Percentiles rank a stretch among this genome's conserved stretches.
phyloP scores from a whole-genome alignment of 2,329 filamentous ascomycete species.

The Trichoderma koningiopsis region DNA sequence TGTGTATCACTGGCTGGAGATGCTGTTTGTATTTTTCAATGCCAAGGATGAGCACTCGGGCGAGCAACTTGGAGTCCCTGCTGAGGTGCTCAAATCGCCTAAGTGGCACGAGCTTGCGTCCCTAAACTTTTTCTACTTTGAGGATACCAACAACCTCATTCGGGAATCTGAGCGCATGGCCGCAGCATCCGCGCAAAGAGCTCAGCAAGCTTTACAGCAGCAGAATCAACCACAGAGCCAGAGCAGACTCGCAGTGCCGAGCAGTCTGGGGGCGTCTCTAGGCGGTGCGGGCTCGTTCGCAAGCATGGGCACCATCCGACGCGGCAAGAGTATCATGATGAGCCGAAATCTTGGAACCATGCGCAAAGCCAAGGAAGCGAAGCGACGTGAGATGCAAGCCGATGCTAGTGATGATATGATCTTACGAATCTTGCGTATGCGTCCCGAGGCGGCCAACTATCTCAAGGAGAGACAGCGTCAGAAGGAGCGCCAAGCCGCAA shows the following conservation, averaged over 20 bases:
- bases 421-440: constrained; percentile 88
- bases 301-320: constrained; percentile 68
- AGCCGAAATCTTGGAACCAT: constrained; percentile 93
- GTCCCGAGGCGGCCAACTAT: constrained; percentile 85
- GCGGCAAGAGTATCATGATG: constrained; percentile 85
- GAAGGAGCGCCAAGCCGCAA: constrained; percentile 88
- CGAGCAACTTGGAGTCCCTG: constrained; percentile 83
- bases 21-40: constrained; percentile 93
- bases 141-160: constrained; percentile 85
- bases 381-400: constrained; percentile 90
- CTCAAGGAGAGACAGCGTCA: constrained; percentile 88
- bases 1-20: constrained; percentile 90
- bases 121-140: constrained; percentile 98
- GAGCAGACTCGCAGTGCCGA: constrained; percentile 71
- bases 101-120: constrained; percentile 98
- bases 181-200: constrained; percentile 74
- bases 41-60: constrained; percentile 80
- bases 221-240: constrained; percentile 50
- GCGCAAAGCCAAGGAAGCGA: constrained; percentile 93
- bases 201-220: constrained; percentile 66
- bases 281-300: constrained; percentile 52
- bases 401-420: constrained; percentile 99
- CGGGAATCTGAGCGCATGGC: constrained; percentile 97
- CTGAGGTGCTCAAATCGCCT: constrained; percentile 90
- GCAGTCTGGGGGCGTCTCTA: constrained; percentile 44